phyloP scores from a whole-genome alignment of 1,284 basidiomycete species.

The Heimioporus retisporus region DNA sequence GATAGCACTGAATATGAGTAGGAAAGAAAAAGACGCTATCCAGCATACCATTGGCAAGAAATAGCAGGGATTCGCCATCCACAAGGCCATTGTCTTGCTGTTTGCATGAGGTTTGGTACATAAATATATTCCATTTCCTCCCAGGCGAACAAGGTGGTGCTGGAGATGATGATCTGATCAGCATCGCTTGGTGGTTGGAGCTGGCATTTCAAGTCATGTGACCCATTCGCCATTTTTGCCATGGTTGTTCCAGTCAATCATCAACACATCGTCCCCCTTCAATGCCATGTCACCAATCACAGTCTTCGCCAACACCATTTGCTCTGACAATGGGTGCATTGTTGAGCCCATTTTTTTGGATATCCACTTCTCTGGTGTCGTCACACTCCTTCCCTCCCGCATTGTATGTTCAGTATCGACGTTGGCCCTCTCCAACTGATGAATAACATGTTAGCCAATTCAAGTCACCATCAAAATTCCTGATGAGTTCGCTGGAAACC shows the following conservation, averaged over 20 bases:
- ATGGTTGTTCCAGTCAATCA: neutral
- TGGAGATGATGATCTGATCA: too few relatives aligned
- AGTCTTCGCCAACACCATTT: neutral
- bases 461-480: conserved; percentile 10
- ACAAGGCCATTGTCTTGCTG: too few relatives aligned
- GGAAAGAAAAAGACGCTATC: too few relatives aligned
- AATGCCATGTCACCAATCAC: neutral
- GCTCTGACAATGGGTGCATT: neutral
- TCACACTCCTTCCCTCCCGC: conserved; percentile 3
- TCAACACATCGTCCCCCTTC: too few relatives aligned
- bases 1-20: too few relatives aligned
- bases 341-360: conserved; percentile 6
- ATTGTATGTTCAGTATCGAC: neutral
- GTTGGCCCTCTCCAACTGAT: neutral
- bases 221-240: neutral
- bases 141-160: too few relatives aligned
- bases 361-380: conserved; percentile 4
- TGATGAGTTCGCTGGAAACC: neutral
- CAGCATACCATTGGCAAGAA: too few relatives aligned
- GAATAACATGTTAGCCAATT: conserved; percentile 7
- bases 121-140: too few relatives aligned
- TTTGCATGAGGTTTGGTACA: too few relatives aligned
- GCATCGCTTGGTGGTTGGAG: too few relatives aligned
- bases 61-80: too few relatives aligned
- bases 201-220: too few relatives aligned